Conservation (phyloP, 1,284 basidiomycete genomes). For the Mycosarcoma mackinlayi region DNA sequence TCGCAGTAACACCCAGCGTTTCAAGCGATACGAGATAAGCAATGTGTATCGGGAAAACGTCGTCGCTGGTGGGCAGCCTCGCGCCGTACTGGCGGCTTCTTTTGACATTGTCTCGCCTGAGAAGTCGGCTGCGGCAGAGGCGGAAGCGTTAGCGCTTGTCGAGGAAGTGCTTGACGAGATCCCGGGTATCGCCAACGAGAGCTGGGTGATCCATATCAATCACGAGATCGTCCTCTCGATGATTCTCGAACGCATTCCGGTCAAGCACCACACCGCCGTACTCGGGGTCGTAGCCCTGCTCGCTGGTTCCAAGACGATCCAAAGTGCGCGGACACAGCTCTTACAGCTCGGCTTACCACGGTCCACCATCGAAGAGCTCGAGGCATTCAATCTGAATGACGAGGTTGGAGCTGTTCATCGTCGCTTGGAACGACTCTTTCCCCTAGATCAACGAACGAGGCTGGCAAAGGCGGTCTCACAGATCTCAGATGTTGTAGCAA, state of each 20-base stretch:
- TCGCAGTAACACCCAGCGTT: constrained; percentile 77
- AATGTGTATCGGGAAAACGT: constrained; percentile 67
- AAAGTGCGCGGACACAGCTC: constrained; percentile 54
- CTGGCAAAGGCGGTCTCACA: constrained; percentile 71
- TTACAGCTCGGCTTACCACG: constrained; percentile 53
- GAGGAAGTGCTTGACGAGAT: constrained; percentile 65
- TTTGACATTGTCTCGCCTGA: constrained; percentile 68
- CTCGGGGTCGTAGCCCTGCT: constrained; percentile 47
- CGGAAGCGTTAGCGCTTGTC: constrained; percentile 61
- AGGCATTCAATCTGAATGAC: constrained; percentile 55
- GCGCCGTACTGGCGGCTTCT: constrained; percentile 64
- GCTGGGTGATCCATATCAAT: constrained; percentile 65
- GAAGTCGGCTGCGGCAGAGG: constrained; percentile 65
- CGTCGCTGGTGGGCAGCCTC: constrained; percentile 68
- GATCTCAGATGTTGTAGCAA: constrained; percentile 76
- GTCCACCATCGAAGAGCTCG: constrained; percentile 65
- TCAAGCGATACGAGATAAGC: constrained; percentile 87
- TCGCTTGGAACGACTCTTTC: constrained; percentile 51
- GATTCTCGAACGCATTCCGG: constrained; percentile 61
- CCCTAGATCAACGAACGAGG: constrained; percentile 47
- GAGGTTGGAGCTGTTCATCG: constrained; percentile 52
- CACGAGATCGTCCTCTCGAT: constrained; percentile 58
- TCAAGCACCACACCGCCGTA: constrained; percentile 55
- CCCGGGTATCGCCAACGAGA: constrained; percentile 58
- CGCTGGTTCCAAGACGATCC: constrained; percentile 39